Evolutionary conservation across 768 basidiomycete genomes (phyloP).

Genomic region (Cystofilobasidium bisporidii): DNA sequence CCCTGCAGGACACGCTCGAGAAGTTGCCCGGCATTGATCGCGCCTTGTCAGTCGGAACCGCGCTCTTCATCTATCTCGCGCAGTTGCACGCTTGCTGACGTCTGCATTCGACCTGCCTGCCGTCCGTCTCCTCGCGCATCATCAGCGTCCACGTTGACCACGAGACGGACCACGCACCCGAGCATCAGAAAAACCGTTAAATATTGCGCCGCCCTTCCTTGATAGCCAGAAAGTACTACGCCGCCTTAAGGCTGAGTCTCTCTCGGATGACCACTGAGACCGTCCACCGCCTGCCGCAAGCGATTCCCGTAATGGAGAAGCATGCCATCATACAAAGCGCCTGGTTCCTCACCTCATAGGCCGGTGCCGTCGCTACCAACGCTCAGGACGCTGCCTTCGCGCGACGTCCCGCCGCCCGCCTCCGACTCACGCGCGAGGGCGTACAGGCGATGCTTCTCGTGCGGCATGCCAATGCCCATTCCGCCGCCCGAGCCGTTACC

Average conservation of each 20-base stretch:
- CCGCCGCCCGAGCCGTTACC: neutral
- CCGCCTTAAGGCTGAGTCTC: no score
- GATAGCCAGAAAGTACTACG: no score
- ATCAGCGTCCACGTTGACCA: slow-evolving; percentile 37
- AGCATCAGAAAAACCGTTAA: slow-evolving; percentile 21
- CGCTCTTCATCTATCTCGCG: neutral
- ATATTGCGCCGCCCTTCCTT: no score
- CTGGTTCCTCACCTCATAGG: no score
- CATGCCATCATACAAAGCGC: no score
- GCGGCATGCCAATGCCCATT: neutral
- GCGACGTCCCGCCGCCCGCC: neutral
- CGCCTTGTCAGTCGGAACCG: slow-evolving; percentile 14
- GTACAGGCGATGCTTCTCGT: slow-evolving; percentile 8
- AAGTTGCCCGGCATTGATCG: slow-evolving; percentile 34
- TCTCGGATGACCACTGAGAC: no score
- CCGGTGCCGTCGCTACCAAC: neutral
- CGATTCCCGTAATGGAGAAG: no score
- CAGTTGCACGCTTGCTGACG: neutral
- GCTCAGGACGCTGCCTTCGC: neutral
- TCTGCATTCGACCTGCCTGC: neutral
- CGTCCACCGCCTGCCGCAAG: no score
- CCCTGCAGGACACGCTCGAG: slow-evolving; percentile 41
- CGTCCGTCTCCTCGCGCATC: no score
- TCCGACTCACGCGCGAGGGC: neutral
- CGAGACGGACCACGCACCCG: slow-evolving; percentile 33